Evolutionary conservation across 176 grass and related monocot species (phyloP).

Genomic region (Alopecurus myosuroides): DNA sequence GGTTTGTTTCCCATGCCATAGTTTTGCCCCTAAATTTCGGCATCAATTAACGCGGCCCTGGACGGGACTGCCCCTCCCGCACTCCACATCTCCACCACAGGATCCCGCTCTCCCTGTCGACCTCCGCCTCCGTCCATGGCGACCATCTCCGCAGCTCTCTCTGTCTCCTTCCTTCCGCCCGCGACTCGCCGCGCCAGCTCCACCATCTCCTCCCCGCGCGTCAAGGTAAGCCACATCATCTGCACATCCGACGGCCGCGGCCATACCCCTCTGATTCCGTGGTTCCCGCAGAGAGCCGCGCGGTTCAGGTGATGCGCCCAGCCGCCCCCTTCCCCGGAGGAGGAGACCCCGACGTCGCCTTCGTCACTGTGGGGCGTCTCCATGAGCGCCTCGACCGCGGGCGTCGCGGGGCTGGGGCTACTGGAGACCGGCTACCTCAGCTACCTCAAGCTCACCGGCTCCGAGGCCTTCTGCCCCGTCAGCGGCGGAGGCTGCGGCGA

Average conservation of each 20-base stretch:
- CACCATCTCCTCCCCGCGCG: neutral
- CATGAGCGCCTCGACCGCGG: slow-evolving; percentile 58
- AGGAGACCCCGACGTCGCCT: neutral
- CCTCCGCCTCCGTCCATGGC: slow-evolving; percentile 41
- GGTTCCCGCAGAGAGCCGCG: slow-evolving; percentile 15
- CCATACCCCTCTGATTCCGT: neutral
- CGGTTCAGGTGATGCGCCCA: slow-evolving; percentile 46
- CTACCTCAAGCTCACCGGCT: slow-evolving; percentile 75
- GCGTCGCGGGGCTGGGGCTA: slow-evolving; percentile 57
- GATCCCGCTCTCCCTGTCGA: too few species aligned
- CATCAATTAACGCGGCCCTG: too few species aligned
- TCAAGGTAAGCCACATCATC: slow-evolving; percentile 7
- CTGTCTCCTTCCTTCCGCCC: slow-evolving; percentile 32
- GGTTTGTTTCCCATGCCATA: too few species aligned
- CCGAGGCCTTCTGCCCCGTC: slow-evolving; percentile 85
- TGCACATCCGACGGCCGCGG: neutral
- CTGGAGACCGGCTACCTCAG: slow-evolving; percentile 86
- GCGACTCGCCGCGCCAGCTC: neutral
- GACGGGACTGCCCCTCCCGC: too few species aligned
- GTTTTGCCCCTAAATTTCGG: too few species aligned
- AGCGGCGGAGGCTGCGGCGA: slow-evolving; percentile 55
- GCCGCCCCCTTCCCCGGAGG: slow-evolving; percentile 24
- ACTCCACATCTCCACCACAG: too few species aligned
- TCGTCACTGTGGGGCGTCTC: slow-evolving; percentile 54
- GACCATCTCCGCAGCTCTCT: slow-evolving; percentile 38